Evolutionary conservation across 257 asterid genomes (phyloP).

Genomic region (Schizonepeta tenuifolia): DNA sequence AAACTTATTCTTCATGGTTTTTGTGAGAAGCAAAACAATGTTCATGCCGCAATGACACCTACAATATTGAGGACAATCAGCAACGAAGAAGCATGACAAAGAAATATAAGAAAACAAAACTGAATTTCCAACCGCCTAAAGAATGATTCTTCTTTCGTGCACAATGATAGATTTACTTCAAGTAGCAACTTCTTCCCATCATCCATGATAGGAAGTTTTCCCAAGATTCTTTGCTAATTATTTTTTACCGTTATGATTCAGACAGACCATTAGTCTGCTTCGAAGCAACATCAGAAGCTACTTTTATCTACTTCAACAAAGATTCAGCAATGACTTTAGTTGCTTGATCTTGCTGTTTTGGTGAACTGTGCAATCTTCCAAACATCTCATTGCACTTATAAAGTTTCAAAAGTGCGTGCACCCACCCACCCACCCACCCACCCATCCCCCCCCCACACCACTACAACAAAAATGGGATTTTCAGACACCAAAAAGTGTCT

Average conservation of each 20-base stretch:
- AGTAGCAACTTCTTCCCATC: background rate
- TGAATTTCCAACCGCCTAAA: background rate
- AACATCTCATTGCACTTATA: no score
- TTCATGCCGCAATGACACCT: no score
- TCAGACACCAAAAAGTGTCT: no score
- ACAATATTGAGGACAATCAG: no score
- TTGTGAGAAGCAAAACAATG: no score
- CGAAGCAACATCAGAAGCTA: background rate
- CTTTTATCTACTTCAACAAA: conserved; percentile 1
- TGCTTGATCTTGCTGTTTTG: background rate
- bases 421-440: no score
- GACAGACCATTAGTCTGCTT: background rate
- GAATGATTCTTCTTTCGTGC: conserved; percentile 25
- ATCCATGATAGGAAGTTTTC: conserved; percentile 17
- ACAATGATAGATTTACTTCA: conserved; percentile 21
- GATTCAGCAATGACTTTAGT: background rate
- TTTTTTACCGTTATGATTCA: conserved; percentile 4
- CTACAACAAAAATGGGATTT: no score
- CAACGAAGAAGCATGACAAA: background rate
- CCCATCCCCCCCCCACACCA: no score
- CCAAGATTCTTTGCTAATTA: conserved; percentile 20
- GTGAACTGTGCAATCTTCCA: conserved; percentile 8
- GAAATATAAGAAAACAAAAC: conserved; percentile 4
- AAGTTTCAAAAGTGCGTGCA: no score
- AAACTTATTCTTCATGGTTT: conserved; percentile 20